Conservation (phyloP, 2,329 filamentous ascomycete species). For the Xylaria sp. region DNA sequence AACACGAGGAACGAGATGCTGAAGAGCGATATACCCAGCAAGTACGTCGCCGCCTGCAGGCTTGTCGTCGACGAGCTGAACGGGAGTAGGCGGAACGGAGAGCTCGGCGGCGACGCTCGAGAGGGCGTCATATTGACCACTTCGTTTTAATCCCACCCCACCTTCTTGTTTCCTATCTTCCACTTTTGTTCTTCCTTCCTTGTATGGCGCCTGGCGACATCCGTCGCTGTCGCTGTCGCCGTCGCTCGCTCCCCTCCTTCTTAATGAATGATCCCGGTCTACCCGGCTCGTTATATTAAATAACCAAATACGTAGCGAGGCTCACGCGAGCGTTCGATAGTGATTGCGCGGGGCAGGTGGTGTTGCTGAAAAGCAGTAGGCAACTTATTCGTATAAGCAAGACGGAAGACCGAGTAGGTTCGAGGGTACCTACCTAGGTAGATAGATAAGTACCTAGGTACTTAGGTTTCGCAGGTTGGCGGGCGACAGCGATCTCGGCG, state of each 20-base stretch:
- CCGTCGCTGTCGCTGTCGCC: neutral
- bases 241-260: neutral
- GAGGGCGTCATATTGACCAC: conserved; percentile 21
- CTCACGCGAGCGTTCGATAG: neutral
- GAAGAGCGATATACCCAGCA: conserved; percentile 82
- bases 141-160: neutral
- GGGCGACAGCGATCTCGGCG: neutral
- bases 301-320: neutral
- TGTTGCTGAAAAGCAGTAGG: neutral
- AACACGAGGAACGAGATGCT: conserved; percentile 91
- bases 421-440: too few relatives aligned
- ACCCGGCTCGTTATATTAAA: neutral
- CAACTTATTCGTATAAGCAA: neutral
- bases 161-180: neutral
- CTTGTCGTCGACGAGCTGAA: conserved; percentile 66
- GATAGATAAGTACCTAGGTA: too few relatives aligned
- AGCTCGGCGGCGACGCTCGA: conserved; percentile 1
- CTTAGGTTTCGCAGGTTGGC: neutral
- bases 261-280: neutral
- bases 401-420: neutral
- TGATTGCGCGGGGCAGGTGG: neutral
- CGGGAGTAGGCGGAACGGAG: conserved; percentile 52
- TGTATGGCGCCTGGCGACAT: neutral
- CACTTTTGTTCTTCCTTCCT: neutral
- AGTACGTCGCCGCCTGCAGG: conserved; percentile 72